Evolutionary conservation across 805 yeast species (phyloP).

Genomic region (Candida michaelii): DNA sequence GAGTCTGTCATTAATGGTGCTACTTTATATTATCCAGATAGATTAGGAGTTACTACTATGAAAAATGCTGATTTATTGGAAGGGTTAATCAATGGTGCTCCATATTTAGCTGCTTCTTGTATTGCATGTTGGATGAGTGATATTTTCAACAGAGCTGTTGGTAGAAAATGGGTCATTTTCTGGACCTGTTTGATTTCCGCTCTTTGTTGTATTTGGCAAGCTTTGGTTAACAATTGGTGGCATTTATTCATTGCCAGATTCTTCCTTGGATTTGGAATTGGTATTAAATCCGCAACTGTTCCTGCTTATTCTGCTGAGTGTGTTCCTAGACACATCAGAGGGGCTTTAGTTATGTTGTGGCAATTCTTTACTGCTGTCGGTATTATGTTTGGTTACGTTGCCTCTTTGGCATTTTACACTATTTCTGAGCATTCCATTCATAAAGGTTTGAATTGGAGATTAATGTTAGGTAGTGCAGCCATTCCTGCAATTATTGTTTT

Average conservation of each 20-base stretch:
- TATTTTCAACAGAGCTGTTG: conserved; percentile 48
- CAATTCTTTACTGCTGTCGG: conserved; percentile 78
- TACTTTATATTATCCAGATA: conserved; percentile 54
- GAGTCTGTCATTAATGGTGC: conserved; percentile 73
- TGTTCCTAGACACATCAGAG: conserved; percentile 57
- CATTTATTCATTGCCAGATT: conserved; percentile 61
- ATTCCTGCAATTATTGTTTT: conserved; percentile 56
- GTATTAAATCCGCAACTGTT: conserved; percentile 65
- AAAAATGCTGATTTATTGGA: conserved; percentile 54
- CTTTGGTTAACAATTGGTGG: conserved; percentile 58
- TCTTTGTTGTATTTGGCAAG: conserved; percentile 67
- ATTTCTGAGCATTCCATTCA: conserved; percentile 48
- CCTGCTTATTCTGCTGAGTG: conserved; percentile 69
- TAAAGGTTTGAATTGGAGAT: conserved; percentile 55
- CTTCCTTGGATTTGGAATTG: conserved; percentile 63
- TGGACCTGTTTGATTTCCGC: conserved; percentile 60
- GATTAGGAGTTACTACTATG: conserved; percentile 45
- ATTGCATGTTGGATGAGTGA: conserved; percentile 64
- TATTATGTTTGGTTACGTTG: conserved; percentile 63
- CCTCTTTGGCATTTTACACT: conserved; percentile 57
- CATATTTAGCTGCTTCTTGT: conserved; percentile 58
- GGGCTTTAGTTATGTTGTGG: conserved; percentile 70
- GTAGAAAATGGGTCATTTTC: conserved; percentile 62
- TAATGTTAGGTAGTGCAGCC: conserved; percentile 65
- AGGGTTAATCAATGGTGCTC: conserved; percentile 65